Base-by-base conservation (phyloP, 208 protist genomes). In the Endotrypanum monterogeii region DNA sequence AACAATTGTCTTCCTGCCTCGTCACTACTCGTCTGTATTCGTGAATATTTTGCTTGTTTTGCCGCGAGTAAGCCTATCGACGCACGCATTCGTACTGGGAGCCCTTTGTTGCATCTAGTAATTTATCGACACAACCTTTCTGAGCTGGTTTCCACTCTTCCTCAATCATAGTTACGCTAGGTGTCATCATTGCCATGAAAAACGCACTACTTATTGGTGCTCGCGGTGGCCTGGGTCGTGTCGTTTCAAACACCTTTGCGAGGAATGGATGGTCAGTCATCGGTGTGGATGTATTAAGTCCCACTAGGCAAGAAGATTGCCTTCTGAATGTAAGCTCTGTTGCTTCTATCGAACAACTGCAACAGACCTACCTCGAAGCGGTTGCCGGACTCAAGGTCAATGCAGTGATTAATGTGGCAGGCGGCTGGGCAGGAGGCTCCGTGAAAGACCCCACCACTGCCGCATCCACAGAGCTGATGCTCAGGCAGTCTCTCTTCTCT, bases 351-450 rank as follows among this genome's bases (percentile, higher is more conserved):
- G 75, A 87, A 65, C 37, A 87, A 25, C 74, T 79, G n/a, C 78
- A 84, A 46, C 4, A 25, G 18, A 67, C 67, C 3, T 66, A 93
- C 32, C 67, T 83, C 3, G 54, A 68, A 1, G 60, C 76, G 39
- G 79, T 80, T 7, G 46, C 37, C 0, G 51, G 67, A 20, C 67
- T 14, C 1, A 79, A 83, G 52, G 55, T 97, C 0, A 55, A 90
- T 32, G 86, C 93, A n/a, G 78, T 98, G 11, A 71, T 95, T 37
- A 95, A 93, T 78, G 91, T 95, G 6, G 89, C 92, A 0, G 93
- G 94, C 23, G 92, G 89, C 1, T 95, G 88, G 84, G 82, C 83
- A 0, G 88, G 86, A 5, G 91, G 88, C 32, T 81, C 67, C 35
- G 68, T 91, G n/a, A 68, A 67, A 12, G 73, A 84, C 57, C 11